Base-by-base conservation (phyloP, 805 yeast genomes). In the Tetrapisispora iriomotensis region DNA sequence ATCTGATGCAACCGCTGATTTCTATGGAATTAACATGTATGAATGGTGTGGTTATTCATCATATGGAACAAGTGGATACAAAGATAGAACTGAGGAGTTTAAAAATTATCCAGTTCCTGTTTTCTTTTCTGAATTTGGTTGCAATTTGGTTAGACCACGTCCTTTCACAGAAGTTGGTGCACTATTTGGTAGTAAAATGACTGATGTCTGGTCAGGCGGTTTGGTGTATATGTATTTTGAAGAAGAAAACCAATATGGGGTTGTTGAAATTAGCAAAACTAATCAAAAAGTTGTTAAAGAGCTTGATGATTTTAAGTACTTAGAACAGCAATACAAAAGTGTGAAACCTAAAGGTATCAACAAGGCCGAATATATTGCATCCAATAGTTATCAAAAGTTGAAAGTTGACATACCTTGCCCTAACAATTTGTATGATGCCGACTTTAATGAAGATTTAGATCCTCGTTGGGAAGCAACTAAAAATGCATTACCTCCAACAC, bases 11-110 rank as follows among this genome's bases (percentile, higher is more conserved):
- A 66, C 53, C 37, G 81, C 77, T 36, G 94, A 82, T 56, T 82
- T 82, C 64, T 82, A 82, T 58, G 92, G 92, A 52, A 75, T 82
- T 53, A 82, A 82, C 67, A 82, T 81, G 85, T 82, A 82, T 65
- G 88, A 81, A 63, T 82, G 94, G 94, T 82, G 92, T 65, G 90
- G 90, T 13, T 48, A 64, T 34, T 77, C 86, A 1, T 64, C 76
- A 20, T 82, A 68, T 66, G 58, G 62, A 28, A 53, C 69, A 1
- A 80, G 88, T 45, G 94, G 94, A 30, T 82, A 79, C 58, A 61
- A 66, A 47, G 72, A 67, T 38, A 69, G 82, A 59, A 80, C 88
- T 14, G 61, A 69, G 27, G 77, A 77, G 46, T 81, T 80, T 58
- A 50, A 67, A 41, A 66, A 78, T 59, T 72, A 75, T 55, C 79